Evolutionary conservation across 2,329 filamentous ascomycete species (phyloP), one percentile per base, ranked within the genome.

Genomic region (Epichloe festucae): DNA sequence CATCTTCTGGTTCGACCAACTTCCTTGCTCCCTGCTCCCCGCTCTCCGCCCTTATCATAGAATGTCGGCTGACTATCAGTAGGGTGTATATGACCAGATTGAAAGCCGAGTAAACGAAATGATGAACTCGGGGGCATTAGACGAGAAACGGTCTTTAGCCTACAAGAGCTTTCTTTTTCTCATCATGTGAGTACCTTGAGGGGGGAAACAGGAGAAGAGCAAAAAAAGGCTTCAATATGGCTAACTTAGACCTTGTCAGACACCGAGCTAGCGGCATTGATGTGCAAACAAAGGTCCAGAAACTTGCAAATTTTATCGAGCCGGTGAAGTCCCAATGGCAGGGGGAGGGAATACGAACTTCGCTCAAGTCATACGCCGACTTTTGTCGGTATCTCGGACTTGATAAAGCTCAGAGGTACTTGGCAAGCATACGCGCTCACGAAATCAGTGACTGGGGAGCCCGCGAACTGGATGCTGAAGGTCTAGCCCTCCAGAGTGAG

Each of bases 131-230:
- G 81, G 85, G 34, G 77, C 78, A 50, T 70, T 86, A 34, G 91
- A 96, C 61, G 85, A 91, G 60, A 89, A 90, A 62, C 80, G 90
- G 35, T 82, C 87, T 52, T 84, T 93, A 62, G 88, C 90, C 2
- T 90, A 94, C 61, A 87, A 83, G 59, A 91, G 89, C 10, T 91
- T 97, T 56, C 74, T 97, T 1, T 94, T 98, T 65, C 93, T 95
- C 53, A 93, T 98, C 55, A 84, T 93, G 79, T 85, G 70, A 63
- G 74, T 65, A 7, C 39, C 6, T 12, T 11, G 31, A 5, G 41
- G 10, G 15, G 15, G 15, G 3, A 11, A 11, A 17, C 5, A 27
- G 5, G n/a, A 5, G 15, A 40, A 7, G 3, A n/a, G 17, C 36
- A 40, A 14, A 11, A 11, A 31, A 31, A 14, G 46, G 15, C 17